These are phyloP conservation scores for Rugosomyces carneus DNA, from an alignment of 1,284 basidiomycete genomes.

Conservation along the genomic window DNA sequence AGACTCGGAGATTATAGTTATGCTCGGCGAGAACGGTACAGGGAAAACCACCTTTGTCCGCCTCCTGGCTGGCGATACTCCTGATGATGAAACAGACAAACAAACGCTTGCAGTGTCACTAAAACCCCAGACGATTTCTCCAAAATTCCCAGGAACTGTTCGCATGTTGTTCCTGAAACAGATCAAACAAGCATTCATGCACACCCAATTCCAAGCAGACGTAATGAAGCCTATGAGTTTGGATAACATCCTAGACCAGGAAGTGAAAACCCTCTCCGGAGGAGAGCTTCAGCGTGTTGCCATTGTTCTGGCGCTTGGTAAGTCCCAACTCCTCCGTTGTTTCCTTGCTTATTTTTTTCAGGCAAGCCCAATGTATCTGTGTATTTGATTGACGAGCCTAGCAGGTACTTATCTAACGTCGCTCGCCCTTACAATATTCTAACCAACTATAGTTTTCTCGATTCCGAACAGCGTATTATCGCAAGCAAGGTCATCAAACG, in stretches of 20 bases:
- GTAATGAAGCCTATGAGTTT: slow-evolving; percentile 95
- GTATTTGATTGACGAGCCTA: slow-evolving; percentile 85
- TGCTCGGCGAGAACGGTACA: slow-evolving; percentile 96
- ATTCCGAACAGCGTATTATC: slow-evolving; percentile 97
- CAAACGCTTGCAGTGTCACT: slow-evolving; percentile 80
- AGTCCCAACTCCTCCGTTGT: slow-evolving; percentile 12
- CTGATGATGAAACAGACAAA: slow-evolving; percentile 80
- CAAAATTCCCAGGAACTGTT: slow-evolving; percentile 91
- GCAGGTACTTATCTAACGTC: slow-evolving; percentile 38
- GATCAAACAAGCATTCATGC: slow-evolving; percentile 93
- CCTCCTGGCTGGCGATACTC: slow-evolving; percentile 82
- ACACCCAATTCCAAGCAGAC: slow-evolving; percentile 95
- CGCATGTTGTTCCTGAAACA: slow-evolving; percentile 89
- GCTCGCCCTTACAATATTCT: background rate
- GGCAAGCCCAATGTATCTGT: slow-evolving; percentile 58
- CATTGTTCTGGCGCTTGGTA: slow-evolving; percentile 83
- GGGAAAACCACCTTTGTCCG: slow-evolving; percentile 97
- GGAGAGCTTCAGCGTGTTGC: slow-evolving; percentile 96
- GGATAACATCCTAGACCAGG: slow-evolving; percentile 91
- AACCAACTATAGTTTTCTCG: slow-evolving; percentile 66
- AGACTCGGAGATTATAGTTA: slow-evolving; percentile 95
- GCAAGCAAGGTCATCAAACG: slow-evolving; percentile 96
- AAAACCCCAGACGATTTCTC: slow-evolving; percentile 95
- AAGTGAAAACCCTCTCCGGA: slow-evolving; percentile 93
- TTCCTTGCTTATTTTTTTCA: background rate